Base-by-base conservation (phyloP, 305 asterid species). In the Fraxinus floribunda region DNA sequence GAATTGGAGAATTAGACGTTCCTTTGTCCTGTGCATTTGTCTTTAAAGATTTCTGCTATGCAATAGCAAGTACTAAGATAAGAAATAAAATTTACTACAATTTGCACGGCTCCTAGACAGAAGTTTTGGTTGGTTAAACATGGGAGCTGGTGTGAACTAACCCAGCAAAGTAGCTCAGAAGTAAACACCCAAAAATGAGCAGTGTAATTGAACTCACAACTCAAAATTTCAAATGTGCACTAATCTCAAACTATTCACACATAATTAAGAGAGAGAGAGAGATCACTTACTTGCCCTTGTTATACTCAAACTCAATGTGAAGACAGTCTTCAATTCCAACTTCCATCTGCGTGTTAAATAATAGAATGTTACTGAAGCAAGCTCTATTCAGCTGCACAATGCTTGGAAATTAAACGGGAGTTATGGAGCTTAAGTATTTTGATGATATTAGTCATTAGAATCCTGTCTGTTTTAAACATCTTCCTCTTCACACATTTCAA, bases 301-400 rank as follows among this genome's bases (percentile, higher is more conserved):
- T 94, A 93, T 96, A 96, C 90, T 94, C 98, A 75, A 96, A 96
- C 90, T 96, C 99, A 41, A 96, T 96, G 83, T 96, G 99, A 83
- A 96, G 99, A 88, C 99, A 96, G 89, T 94, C 99, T 83, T 96
- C 99, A 41, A 96, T 96, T 71, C 99, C 99, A 74, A 96, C 99
- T 86, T 96, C 99, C 99, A 96, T 96, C 99, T 96, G 88, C 91
- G 88, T 81, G 82, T 66, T 78, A 68, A 32, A 82, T 80, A 60
- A 79, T 70, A 57, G 35, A 78, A 81, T 4, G 38, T 82, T 36
- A 78, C 16, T 35, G 8, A 46, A 79, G 83, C 35, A 82, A 57
- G 44, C 32, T 77, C 62, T 57, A 44, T 68, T 30, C 49, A 78
- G n/a, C 49, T 30, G 68, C 24, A 79, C 29, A 60, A 52, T 13